Evolutionary conservation across 495 filamentous ascomycete species (phyloP), one percentile per base, ranked within the genome.

Genomic region (Echria macrotheca): DNA sequence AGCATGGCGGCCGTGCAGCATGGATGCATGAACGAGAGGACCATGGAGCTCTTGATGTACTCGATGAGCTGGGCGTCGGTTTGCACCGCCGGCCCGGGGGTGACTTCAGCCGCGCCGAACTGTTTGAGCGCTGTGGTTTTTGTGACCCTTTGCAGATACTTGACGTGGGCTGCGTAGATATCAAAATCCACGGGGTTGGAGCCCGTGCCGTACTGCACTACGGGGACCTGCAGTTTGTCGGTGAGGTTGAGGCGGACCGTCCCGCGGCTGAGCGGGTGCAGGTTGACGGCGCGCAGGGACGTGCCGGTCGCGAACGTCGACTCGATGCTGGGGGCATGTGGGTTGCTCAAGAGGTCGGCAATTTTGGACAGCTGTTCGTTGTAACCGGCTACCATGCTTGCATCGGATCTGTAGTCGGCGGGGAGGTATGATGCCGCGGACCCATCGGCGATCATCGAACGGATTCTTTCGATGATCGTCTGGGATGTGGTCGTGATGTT

Each of bases 221-320:
- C 12, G 0, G 63, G 63, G 4, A 17, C n/a, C 2, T n/a, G 2
- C 2, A 39, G 36, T 2, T 2, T 18, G 19, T 2, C 2, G 2
- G 23, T 12, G 0, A 32, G 44, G 37, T 47, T 22, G 1, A 53
- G 36, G 2, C 44, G 44, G 1, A 53, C 50, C 1, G 50, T 53
- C 6, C 50, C 50, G 10, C 70, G 60, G 18, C 59, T 64, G 8
- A 70, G 44, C 0, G 69, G 66, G 21, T 71, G 64, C n/a, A 69
- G 53, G n/a, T 39, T 53, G 23, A 63, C 47, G 2, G 55, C 49
- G 19, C 22, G 40, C 6, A 55, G 41, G 25, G 17, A 4, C 4
- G 22, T 1, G 5, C 21, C 26, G 35, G 46, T 41, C 33, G 25
- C 48, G 19, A 65, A 63, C 9, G 69, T 59, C 19, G 60, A 49